Evolutionary conservation across 257 asterid genomes (phyloP).

Genomic region (Przewalskia tangutica): DNA sequence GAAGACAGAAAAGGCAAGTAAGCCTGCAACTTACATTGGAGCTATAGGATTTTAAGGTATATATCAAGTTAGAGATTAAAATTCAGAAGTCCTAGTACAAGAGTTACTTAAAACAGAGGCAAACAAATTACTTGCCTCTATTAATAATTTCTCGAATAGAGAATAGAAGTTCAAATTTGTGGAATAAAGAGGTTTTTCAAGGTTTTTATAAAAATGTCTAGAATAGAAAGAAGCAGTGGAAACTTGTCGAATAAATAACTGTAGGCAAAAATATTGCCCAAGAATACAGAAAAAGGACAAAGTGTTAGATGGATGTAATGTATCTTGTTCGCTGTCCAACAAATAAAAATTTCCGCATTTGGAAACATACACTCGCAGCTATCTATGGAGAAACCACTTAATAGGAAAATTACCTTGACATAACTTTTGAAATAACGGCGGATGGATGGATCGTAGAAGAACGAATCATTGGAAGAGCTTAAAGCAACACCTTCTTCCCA

Average conservation of each 20-base stretch:
- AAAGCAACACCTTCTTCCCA: constrained; percentile 96
- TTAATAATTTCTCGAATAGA: neutral
- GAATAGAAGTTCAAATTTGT: neutral
- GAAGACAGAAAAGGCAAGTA: neutral
- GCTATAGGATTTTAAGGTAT: neutral
- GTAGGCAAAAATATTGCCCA: neutral
- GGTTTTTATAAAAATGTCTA: neutral
- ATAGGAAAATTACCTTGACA: constrained; percentile 54
- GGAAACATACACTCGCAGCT: neutral
- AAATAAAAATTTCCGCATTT: neutral
- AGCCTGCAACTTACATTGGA: neutral
- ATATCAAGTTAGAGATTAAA: neutral
- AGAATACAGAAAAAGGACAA: neutral
- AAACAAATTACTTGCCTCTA: neutral
- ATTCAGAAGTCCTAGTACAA: neutral
- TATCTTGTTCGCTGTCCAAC: neutral
- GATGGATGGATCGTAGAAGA: constrained; percentile 92
- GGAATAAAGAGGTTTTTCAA: neutral
- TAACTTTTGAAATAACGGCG: constrained; percentile 79
- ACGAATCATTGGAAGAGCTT: constrained; percentile 94
- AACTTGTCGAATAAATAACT: neutral
- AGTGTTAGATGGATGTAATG: neutral
- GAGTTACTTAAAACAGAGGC: neutral
- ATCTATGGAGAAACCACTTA: neutral
- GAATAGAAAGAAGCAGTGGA: neutral